Percentiles rank a stretch among this genome's conserved stretches.
These are phyloP conservation scores for Solanum commersonii DNA, from an alignment of 257 asterid species.

Conservation along the genomic window DNA sequence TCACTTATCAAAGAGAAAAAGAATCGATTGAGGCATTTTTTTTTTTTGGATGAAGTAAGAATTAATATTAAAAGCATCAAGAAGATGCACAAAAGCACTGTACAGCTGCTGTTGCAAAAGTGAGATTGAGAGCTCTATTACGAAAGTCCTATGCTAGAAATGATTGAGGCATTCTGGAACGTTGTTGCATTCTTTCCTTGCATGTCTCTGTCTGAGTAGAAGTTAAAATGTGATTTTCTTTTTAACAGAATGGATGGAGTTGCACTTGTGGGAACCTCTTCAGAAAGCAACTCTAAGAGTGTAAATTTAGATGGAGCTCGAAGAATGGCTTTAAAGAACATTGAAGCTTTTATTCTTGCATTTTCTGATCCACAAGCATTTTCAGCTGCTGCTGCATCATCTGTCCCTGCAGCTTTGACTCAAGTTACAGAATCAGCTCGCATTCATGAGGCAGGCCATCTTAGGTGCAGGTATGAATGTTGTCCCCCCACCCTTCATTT, in stretches of 20 bases:
- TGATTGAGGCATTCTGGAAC: neutral
- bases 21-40: neutral
- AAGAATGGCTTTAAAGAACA: slow-evolving; percentile 58
- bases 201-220: neutral
- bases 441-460: slow-evolving; percentile 83
- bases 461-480: slow-evolving; percentile 70
- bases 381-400: slow-evolving; percentile 65
- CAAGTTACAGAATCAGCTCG: slow-evolving; percentile 70
- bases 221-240: neutral
- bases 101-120: neutral
- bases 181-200: neutral
- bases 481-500: neutral
- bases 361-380: slow-evolving; percentile 62
- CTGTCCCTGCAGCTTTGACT: slow-evolving; percentile 50
- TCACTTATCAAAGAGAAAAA: neutral
- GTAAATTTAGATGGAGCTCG: slow-evolving; percentile 52
- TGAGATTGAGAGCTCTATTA: neutral
- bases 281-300: slow-evolving; percentile 52
- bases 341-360: slow-evolving; percentile 52
- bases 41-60: neutral
- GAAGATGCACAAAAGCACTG: neutral
- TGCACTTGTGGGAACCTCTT: slow-evolving; percentile 41
- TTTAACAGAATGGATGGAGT: slow-evolving; percentile 71
- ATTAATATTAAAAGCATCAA: neutral
- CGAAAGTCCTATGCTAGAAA: neutral